Conservation (phyloP, 176 grass and related monocot species). For the Musa acuminata region DNA sequence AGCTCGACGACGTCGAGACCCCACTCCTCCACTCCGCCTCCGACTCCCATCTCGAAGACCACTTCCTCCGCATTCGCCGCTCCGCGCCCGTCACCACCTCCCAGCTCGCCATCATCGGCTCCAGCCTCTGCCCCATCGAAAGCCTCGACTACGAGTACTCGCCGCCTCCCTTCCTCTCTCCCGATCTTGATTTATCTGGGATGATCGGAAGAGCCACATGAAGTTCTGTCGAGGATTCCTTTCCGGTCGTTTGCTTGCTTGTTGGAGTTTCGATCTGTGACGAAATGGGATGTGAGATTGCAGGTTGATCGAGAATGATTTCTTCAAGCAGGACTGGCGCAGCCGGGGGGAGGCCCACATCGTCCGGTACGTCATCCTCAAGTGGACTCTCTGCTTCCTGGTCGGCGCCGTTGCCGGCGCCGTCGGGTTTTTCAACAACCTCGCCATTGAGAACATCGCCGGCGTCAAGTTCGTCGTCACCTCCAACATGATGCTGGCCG, state of each 20-base stretch:
- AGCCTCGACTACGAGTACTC: constrained; percentile 87
- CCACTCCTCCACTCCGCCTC: constrained; percentile 19
- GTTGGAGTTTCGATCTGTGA: not conserved
- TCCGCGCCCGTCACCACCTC: constrained; percentile 57
- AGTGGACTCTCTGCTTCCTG: constrained; percentile 83
- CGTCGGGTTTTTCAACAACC: constrained; percentile 59
- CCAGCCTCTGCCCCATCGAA: constrained; percentile 65
- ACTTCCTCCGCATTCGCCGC: constrained; percentile 19
- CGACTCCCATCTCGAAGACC: constrained; percentile 25
- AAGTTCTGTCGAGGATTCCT: no score
- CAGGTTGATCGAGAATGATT: constrained; percentile 87
- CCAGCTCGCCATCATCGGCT: constrained; percentile 79
- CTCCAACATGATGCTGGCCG: constrained; percentile 62
- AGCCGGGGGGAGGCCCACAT: constrained; percentile 37
- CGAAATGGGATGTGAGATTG: not conserved
- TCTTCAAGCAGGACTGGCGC: constrained; percentile 94
- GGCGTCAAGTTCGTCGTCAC: constrained; percentile 83
- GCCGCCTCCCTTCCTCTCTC: not conserved
- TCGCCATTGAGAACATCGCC: constrained; percentile 88
- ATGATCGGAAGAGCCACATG: no score
- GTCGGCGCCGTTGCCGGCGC: constrained; percentile 46
- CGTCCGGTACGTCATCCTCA: constrained; percentile 65
- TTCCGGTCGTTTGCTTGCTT: not conserved
- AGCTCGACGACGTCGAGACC: constrained; percentile 3
- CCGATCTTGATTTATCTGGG: no score